Conservation (phyloP, 441 rosid species). For the Melastoma candidum region DNA sequence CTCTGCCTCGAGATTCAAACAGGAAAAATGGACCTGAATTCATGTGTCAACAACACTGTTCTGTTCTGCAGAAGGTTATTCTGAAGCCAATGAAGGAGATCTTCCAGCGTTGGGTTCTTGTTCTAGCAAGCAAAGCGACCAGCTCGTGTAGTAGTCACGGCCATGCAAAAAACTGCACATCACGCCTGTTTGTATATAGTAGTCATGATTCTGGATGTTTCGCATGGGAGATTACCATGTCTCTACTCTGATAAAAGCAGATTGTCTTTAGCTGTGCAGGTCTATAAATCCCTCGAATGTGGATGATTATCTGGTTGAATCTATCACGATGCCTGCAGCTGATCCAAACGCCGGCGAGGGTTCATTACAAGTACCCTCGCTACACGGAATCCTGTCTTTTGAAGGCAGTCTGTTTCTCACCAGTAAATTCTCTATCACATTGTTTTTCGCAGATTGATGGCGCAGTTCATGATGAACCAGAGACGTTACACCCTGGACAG, state of each 20-base stretch:
- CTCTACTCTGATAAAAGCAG: neutral
- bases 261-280: conserved; percentile 34
- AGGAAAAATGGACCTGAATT: no score
- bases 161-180: no score
- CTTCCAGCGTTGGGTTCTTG: conserved; percentile 83
- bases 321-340: conserved; percentile 72
- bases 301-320: conserved; percentile 84
- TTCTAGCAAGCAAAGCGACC: conserved; percentile 98
- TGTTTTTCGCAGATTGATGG: conserved; percentile 58
- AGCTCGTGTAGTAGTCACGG: conserved; percentile 48
- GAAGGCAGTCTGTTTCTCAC: no score
- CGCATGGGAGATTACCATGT: no score
- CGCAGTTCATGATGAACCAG: conserved; percentile 77
- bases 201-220: no score
- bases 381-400: conserved; percentile 1
- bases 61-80: conserved; percentile 37
- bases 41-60: neutral
- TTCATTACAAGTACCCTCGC: conserved; percentile 57
- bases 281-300: conserved; percentile 77
- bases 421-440: neutral
- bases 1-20: no score
- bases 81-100: conserved; percentile 76
- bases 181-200: no score
- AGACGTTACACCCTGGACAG: conserved; percentile 70
- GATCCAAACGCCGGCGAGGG: conserved; percentile 94